phyloP scores from a whole-genome alignment of 441 rosid species.

The Adansonia rubrostipa region DNA sequence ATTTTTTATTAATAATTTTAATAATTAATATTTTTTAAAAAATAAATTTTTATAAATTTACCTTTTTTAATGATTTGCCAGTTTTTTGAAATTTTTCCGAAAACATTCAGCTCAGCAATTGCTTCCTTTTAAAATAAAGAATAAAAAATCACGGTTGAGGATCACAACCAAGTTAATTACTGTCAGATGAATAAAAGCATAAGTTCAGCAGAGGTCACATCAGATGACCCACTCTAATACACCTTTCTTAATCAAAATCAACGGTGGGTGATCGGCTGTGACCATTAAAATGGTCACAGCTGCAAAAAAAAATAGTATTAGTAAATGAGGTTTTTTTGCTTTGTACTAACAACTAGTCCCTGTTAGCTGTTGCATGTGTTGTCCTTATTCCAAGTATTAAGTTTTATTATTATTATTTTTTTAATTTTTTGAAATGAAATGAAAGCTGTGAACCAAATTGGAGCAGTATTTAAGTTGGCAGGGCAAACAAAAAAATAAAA shows the following conservation, averaged over 20 bases:
- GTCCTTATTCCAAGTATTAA: not conserved
- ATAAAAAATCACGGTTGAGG: not conserved
- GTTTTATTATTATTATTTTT: not conserved
- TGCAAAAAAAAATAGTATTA: too few relatives aligned
- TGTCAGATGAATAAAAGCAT: constrained; percentile 40
- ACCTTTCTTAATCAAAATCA: constrained; percentile 22
- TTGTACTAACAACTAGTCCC: too few relatives aligned
- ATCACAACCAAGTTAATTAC: not conserved
- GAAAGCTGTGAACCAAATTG: constrained; percentile 38
- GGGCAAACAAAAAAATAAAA: not conserved
- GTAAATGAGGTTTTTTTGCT: too few relatives aligned
- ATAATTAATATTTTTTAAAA: too few relatives aligned
- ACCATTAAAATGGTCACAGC: constrained; percentile 33
- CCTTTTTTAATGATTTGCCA: too few relatives aligned
- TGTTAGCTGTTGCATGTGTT: not conserved
- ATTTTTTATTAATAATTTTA: too few relatives aligned
- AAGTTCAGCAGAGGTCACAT: constrained; percentile 43
- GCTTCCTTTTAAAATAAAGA: too few relatives aligned
- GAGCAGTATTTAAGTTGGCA: constrained; percentile 39
- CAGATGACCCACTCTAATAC: constrained; percentile 27
- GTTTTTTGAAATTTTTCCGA: too few relatives aligned
- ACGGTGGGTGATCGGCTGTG: constrained; percentile 50
- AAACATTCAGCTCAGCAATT: too few relatives aligned
- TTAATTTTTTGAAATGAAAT: not conserved
- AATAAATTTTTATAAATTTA: too few relatives aligned